Evolutionary conservation across 2,329 filamentous ascomycete genomes (phyloP), one percentile per base, ranked within the genome.

Genomic region (Pyricularia pennisetigena): DNA sequence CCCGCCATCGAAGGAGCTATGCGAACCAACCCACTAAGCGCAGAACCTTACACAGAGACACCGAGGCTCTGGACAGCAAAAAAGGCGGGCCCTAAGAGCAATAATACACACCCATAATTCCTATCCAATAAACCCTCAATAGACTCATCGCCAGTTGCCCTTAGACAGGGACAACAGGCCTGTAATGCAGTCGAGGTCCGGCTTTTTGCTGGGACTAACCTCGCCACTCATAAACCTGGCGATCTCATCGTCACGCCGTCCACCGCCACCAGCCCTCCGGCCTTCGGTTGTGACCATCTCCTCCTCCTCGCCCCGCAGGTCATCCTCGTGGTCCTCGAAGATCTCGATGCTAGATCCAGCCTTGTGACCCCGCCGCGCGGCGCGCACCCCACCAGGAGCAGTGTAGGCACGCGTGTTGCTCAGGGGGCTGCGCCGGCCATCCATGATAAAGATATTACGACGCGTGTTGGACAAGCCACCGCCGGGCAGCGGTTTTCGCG

Each of bases 141-240:
- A 49, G 24, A 8, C 12, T 85, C 79, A 90, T 74, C 87, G 85
- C 93, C 94, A 97, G 75, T 92, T 92, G n/a, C 94, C 94, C 79
- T 97, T 92, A 74, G 93, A 96, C 64, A 98, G 82, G 66, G 92
- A 94, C 71, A 97, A 78, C 71, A 98, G 79, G n/a, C 93, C 93
- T 68, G 94, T 92, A 64, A 97, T 90, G 75, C 93, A 96, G 75
- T 96, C 93, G 77, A 97, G 83, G 75, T 97, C 94, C 68, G 88
- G 86, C 76, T 88, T 89, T 78, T 93, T 92, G 75, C 89, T 89
- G 9, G 87, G 88, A 75, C 86, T 87, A 70, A 87, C 83, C 35
- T 86, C 84, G 66, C 83, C 83, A 41, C 83, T 81, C 89, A 95
- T 94, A 77, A 94, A 94, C 3, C 82, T 83, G 70, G 90, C 86